Percentiles rank a stretch among this genome's conserved stretches.
These are phyloP conservation scores for Ganoderma sinense DNA, from an alignment of 1,284 basidiomycete species.

Conservation along the genomic window DNA sequence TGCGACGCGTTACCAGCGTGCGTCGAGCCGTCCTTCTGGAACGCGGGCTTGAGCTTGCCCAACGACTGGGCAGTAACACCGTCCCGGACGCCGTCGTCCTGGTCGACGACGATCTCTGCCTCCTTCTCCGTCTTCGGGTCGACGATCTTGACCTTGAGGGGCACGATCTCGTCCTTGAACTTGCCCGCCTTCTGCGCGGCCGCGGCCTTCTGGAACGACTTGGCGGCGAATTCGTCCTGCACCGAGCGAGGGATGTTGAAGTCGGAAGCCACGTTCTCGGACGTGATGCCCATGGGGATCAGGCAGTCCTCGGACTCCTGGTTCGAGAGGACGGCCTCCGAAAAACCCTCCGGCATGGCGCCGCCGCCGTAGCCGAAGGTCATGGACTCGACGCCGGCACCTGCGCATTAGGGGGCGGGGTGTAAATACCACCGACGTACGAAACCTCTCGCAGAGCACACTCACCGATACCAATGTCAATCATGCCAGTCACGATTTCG, in stretches of 20 bases:
- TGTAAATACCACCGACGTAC: not conserved
- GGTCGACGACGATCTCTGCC: constrained; percentile 80
- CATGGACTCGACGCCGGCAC: constrained; percentile 97
- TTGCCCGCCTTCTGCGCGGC: constrained; percentile 90
- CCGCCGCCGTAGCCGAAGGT: constrained; percentile 83
- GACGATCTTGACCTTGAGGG: constrained; percentile 77
- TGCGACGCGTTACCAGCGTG: constrained; percentile 96
- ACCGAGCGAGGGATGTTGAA: constrained; percentile 76
- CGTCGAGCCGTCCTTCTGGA: constrained; percentile 88
- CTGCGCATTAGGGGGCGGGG: constrained; percentile 44
- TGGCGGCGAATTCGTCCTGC: constrained; percentile 90
- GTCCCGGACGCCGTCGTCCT: constrained; percentile 92
- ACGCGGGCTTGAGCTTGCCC: constrained; percentile 93
- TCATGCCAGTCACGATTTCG: constrained; percentile 84
- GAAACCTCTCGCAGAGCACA: not conserved
- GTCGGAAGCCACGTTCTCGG: constrained; percentile 92
- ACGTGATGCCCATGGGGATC: constrained; percentile 96
- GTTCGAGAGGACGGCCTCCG: constrained; percentile 81
- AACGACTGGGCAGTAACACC: constrained; percentile 92
- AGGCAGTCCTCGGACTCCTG: constrained; percentile 92
- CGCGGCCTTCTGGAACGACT: constrained; percentile 88
- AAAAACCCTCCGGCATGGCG: constrained; percentile 78
- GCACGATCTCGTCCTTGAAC: constrained; percentile 93
- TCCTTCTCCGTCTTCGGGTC: constrained; percentile 91
- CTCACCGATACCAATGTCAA: constrained; percentile 92